Evolutionary conservation across 805 yeast species (phyloP), one percentile per base, ranked within the genome.

Genomic region (Kluyveromyces aestuarii): DNA sequence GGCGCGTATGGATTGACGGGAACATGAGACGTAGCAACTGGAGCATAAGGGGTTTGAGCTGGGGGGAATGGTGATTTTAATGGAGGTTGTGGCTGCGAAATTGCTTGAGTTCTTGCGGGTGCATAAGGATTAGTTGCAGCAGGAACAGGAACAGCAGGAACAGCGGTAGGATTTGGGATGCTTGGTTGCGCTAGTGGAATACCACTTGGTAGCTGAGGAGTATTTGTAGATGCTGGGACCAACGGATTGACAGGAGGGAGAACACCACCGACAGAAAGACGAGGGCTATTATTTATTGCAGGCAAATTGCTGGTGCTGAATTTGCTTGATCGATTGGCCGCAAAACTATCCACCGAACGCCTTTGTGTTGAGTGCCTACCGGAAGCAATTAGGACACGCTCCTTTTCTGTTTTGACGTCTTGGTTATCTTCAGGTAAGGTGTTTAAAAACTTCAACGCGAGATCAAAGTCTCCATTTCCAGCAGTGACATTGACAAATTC

Each of bases 401-500:
- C 90, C 64, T 82, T 86, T 60, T 87, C 96, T 40, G 76, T 63
- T 48, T 75, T 78, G 45, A 84, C 81, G 25, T 82, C 87, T 41
- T 84, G 85, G 56, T 82, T 79, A 47, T 80, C 80, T 41, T 77
- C 79, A 11, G 98, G 96, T 58, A 93, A 72, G 51, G 84, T 72
- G 41, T 73, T 72, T 61, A 91, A 74, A 55, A 86, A 79, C 55
- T 75, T 77, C 50, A 72, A 75, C 1, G 98, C 97, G 55, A 91
- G 71, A 9, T 84, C 95, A 57, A 87, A 82, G 54, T 86, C 81
- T 27, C 97, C 98, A 60, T 76, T 81, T 27, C 88, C 80, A 4
- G 96, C 84, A 49, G 89, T 81, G 51, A 84, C 71, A 55, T 79
- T 81, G 42, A 95, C 82, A 65, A 85, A 93, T 66, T 93, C 98